Conservation (phyloP, 2,329 filamentous ascomycete species). For the Aspergillus sp. region DNA sequence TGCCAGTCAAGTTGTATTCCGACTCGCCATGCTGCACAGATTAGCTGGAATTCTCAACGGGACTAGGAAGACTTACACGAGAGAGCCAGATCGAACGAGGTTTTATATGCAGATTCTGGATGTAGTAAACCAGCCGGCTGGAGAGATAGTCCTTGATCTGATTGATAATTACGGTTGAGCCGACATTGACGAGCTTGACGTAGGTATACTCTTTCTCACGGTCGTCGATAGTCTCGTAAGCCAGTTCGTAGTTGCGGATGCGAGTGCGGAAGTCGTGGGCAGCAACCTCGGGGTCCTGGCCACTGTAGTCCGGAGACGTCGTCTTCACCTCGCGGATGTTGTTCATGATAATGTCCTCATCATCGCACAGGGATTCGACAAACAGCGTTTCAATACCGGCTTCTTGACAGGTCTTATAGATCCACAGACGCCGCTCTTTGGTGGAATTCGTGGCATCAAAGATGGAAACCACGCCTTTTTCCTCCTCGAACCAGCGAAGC, state of each 20-base stretch:
- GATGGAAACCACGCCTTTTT: slow-evolving; percentile 77
- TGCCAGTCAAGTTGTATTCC: slow-evolving; percentile 76
- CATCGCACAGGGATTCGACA: slow-evolving; percentile 93
- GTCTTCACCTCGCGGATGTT: slow-evolving; percentile 98
- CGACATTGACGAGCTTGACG: slow-evolving; percentile 94
- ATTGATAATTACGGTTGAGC: slow-evolving; percentile 95
- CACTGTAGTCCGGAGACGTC: slow-evolving; percentile 86
- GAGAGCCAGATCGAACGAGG: slow-evolving; percentile 95
- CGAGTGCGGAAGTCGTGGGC: slow-evolving; percentile 87
- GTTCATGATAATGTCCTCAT: slow-evolving; percentile 92
- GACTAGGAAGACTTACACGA: slow-evolving; percentile 50
- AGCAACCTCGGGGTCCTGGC: slow-evolving; percentile 85
- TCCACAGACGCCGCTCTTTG: slow-evolving; percentile 81
- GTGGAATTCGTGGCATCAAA: slow-evolving; percentile 96
- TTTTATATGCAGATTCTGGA: slow-evolving; percentile 97
- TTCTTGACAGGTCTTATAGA: slow-evolving; percentile 65
- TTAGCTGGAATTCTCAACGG: slow-evolving; percentile 8
- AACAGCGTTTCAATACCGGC: slow-evolving; percentile 85
- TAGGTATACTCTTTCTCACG: slow-evolving; percentile 85
- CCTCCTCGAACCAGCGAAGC: slow-evolving; percentile 77
- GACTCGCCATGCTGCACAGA: slow-evolving; percentile 76
- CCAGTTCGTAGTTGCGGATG: slow-evolving; percentile 94
- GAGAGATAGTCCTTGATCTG: slow-evolving; percentile 94
- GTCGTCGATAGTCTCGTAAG: slow-evolving; percentile 86
- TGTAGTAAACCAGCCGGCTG: slow-evolving; percentile 91